phyloP scores from a whole-genome alignment of 108 stramenopile genomes.

The Cyclostephanos tholiformis region DNA sequence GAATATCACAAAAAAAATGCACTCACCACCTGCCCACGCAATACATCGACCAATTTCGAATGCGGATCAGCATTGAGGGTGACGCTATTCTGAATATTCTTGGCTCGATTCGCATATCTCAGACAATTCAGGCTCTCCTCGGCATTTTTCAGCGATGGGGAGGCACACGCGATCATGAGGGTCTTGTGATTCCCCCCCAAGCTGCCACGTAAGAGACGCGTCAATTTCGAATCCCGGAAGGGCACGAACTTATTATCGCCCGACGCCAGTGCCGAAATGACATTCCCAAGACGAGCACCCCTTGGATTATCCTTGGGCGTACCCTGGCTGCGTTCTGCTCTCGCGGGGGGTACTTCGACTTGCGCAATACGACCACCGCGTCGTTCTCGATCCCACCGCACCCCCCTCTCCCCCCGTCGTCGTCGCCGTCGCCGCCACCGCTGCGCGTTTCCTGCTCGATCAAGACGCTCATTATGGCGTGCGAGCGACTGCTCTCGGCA shows the following conservation, averaged over 20 bases:
- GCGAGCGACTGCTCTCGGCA: conserved; percentile 72
- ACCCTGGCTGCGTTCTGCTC: too few species aligned
- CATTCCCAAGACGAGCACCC: conserved; percentile 96
- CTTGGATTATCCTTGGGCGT: conserved; percentile 98
- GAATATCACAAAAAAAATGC: neutral
- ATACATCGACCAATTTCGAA: conserved; percentile 51
- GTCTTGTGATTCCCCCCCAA: conserved; percentile 98
- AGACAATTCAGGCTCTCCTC: conserved; percentile 95
- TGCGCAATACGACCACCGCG: conserved; percentile 15
- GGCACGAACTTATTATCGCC: conserved; percentile 87
- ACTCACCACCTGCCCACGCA: conserved; percentile 49
- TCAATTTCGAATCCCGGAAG: conserved; percentile 95
- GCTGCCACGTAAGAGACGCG: conserved; percentile 84
- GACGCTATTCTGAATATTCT: conserved; percentile 94
- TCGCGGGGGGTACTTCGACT: too few species aligned
- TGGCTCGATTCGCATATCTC: conserved; percentile 96
- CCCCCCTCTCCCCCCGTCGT: too few species aligned
- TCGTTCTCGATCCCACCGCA: too few species aligned
- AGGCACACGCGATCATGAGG: conserved; percentile 96
- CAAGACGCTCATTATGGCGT: conserved; percentile 88
- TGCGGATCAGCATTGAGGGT: conserved; percentile 62
- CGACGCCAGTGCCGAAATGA: conserved; percentile 93
- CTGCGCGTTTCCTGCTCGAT: conserved; percentile 69
- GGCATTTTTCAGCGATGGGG: conserved; percentile 72
- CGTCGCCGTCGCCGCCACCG: conserved; percentile 12